Evolutionary conservation across 2,329 filamentous ascomycete genomes (phyloP).

Genomic region (Teratosphaeria viscida): DNA sequence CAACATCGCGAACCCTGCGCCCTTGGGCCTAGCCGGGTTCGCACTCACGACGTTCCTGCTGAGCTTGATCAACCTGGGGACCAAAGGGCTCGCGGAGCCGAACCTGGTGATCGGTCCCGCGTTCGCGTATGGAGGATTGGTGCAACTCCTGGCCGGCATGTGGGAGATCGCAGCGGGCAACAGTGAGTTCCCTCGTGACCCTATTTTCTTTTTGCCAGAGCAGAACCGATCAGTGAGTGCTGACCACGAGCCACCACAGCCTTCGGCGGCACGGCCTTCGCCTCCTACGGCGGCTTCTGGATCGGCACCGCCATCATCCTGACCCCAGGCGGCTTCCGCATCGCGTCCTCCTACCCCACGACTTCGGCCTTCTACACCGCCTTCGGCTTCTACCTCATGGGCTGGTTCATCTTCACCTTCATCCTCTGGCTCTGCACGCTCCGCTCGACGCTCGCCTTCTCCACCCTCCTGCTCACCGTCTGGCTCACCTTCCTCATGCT

Average conservation of each 20-base stretch:
- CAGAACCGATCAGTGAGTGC: background rate
- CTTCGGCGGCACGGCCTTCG: slow-evolving; percentile 58
- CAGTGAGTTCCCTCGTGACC: slow-evolving; percentile 1
- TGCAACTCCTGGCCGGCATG: slow-evolving; percentile 76
- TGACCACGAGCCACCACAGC: background rate
- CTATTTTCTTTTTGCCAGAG: background rate
- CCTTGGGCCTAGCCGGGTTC: slow-evolving; percentile 67
- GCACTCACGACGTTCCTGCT: slow-evolving; percentile 76
- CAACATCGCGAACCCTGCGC: slow-evolving; percentile 70
- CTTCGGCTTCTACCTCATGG: slow-evolving; percentile 61
- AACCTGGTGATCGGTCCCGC: slow-evolving; percentile 60
- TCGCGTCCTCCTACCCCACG: slow-evolving; percentile 37
- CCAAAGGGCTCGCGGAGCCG: slow-evolving; percentile 48
- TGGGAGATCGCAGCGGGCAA: slow-evolving; percentile 87
- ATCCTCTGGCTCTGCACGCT: slow-evolving; percentile 64
- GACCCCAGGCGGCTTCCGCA: slow-evolving; percentile 56
- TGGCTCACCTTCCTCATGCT: slow-evolving; percentile 64
- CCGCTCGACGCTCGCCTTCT: slow-evolving; percentile 68
- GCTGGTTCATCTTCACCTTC: slow-evolving; percentile 68
- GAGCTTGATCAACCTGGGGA: slow-evolving; percentile 60
- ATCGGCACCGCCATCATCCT: slow-evolving; percentile 62
- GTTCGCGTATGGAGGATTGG: slow-evolving; percentile 65
- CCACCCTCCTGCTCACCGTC: slow-evolving; percentile 64
- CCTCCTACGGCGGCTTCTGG: slow-evolving; percentile 69
- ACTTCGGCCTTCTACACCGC: slow-evolving; percentile 44